Evolutionary conservation across 805 yeast genomes (phyloP), one percentile per base, ranked within the genome.

Genomic region (Saccharomycopsis olivae): DNA sequence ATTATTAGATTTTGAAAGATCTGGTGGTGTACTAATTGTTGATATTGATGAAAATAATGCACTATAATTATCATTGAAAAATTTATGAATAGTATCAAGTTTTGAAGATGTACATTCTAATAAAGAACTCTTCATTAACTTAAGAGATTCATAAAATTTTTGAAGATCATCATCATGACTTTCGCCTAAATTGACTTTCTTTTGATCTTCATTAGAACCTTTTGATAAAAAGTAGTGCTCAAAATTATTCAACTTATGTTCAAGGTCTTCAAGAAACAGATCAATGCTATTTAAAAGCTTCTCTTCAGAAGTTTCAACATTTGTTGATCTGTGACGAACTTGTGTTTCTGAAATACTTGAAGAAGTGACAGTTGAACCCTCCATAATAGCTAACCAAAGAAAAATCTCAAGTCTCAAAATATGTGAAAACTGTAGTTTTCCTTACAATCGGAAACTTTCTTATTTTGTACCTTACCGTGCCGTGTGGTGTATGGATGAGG

Each of bases 51-150:
- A 27, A 21, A 39, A 42, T 13, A 45, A 28, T 9, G 41, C 14
- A 20, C 28, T 29, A 19, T 42, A 45, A 27, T 45, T 30, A 13
- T 45, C 48, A n/a, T 29, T 31, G 28, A 45, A 45, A 29, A 45
- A 33, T 5, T 24, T 31, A n/a, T 27, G 28, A 18, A 45, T 29
- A 16, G 43, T 33, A 18, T 41, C 48, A 16, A 45, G 28, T 15
- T 41, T 44, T 9, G 41, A 32, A 9, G 36, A 27, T 1, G 48
- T 45, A 4, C 44, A 42, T 10, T 28, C 23, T 5, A 45, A 31
- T 13, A 44, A 16, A 11, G 46, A 42, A 6, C 14, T 13, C 24
- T 42, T 45, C 44, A 45, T 38, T 5, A 45, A 15, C 32, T 41
- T 42, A 3, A 45, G 30, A 3, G 43, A 38, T 28, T 40, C 36